Evolutionary conservation across 2,329 filamentous ascomycete genomes (phyloP), one percentile per base, ranked within the genome.

Genomic region (Mariannaea sp.): DNA sequence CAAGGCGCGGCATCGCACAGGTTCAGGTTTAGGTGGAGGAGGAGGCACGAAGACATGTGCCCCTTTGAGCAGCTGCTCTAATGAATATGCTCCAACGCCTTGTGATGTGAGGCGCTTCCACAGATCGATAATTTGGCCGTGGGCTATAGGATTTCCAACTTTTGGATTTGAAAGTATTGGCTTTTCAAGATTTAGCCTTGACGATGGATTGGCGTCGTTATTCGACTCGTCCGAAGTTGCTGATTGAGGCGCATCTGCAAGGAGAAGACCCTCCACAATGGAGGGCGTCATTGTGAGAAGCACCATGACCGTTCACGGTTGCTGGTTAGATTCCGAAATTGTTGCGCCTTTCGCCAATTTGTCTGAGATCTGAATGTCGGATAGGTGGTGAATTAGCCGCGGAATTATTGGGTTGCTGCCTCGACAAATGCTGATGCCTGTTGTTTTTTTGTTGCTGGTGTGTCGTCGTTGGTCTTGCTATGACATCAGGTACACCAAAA

Each of bases 11-110:
- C 3, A 24, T 4, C 83, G 57, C 76, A 93, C 90, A 10, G 87
- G 88, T 68, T 92, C 86, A 3, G 85, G 81, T 68, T 92, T 96
- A 4, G 88, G 85, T 5, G 87, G 82, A 12, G 89, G 88, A n/a
- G 92, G 90, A n/a, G 90, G 83, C 8, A 85, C 72, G 71, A 95
- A 95, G 58, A 95, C 75, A 48, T 69, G 79, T 20, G 90, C 84
- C 39, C 90, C 89, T 50, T 77, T 82, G 8, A 97, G 79, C 26
- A 97, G 81, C 27, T 75, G 67, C 61, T 93, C 88, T 10, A 97
- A 79, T 13, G 79, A 83, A 53, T 74, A 79, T 10, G 62, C 57
- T 4, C 64, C 56, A 22, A 69, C 46, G 7, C 61, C 64, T 5
- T 69, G 60, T 1, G 59, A 57, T 58, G 75, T 78, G 6, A 89